phyloP scores from a whole-genome alignment of 2,329 filamentous ascomycete genomes.

The Nigrospora sphaerica region DNA sequence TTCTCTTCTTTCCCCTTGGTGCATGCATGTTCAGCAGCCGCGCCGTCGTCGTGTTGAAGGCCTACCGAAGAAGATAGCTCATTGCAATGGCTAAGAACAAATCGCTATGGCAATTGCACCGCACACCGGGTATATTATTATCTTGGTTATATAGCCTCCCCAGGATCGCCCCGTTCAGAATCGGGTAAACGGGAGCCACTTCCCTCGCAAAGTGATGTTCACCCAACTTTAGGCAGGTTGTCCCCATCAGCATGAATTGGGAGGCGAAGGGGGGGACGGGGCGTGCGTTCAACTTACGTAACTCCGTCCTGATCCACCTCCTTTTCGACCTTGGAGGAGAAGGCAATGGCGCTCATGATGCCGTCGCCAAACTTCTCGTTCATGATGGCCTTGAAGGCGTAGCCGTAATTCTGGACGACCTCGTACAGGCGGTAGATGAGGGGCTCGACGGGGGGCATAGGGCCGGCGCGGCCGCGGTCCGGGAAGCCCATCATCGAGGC shows the following conservation, averaged over 20 bases:
- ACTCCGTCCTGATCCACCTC: conserved; percentile 79
- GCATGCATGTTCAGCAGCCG: too few species aligned
- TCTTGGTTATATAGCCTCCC: neutral
- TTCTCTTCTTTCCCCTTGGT: too few species aligned
- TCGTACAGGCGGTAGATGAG: conserved; percentile 89
- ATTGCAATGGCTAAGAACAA: too few species aligned
- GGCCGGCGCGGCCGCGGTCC: conserved; percentile 69
- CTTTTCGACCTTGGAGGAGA: conserved; percentile 87
- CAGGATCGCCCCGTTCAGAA: conserved; percentile 11
- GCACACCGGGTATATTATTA: neutral
- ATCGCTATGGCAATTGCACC: too few species aligned
- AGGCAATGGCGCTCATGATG: conserved; percentile 94
- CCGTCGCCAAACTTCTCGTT: conserved; percentile 95
- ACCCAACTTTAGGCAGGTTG: conserved; percentile 15
- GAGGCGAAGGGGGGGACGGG: neutral
- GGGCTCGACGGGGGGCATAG: conserved; percentile 80
- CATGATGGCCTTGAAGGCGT: conserved; percentile 88
- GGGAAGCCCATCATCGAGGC: conserved; percentile 68
- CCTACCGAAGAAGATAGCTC: too few species aligned
- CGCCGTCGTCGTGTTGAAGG: too few species aligned
- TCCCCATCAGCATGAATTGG: neutral
- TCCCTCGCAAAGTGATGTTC: conserved; percentile 23
- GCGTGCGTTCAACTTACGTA: conserved; percentile 26
- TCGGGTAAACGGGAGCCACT: conserved; percentile 24
- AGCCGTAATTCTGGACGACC: conserved; percentile 94